Evolutionary conservation across 2,329 filamentous ascomycete species (phyloP).

Genomic region (Volutella citrinella): DNA sequence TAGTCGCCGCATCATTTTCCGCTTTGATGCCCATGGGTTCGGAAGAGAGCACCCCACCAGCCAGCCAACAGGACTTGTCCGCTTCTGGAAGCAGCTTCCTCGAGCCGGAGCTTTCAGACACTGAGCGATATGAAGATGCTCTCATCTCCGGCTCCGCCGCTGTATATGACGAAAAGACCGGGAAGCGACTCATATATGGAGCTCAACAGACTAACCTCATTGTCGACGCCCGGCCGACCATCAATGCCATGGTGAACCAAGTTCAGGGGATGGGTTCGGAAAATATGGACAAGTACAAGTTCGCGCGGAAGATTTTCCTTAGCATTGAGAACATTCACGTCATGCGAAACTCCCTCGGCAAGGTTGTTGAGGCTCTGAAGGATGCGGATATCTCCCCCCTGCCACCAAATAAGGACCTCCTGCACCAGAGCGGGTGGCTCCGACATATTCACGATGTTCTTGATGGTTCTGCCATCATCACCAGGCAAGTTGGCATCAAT

Average conservation of each 20-base stretch:
- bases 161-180: constrained; percentile 56
- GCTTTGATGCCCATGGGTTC: constrained; percentile 31
- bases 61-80: constrained; percentile 50
- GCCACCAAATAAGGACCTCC: constrained; percentile 74
- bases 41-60: constrained; percentile 31
- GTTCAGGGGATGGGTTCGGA: constrained; percentile 90
- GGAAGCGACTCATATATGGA: constrained; percentile 72
- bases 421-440: constrained; percentile 85
- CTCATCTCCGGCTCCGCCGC: constrained; percentile 44
- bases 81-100: constrained; percentile 25
- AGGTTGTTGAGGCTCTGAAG: constrained; percentile 84
- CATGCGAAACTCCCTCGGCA: constrained; percentile 88
- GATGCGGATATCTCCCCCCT: constrained; percentile 85
- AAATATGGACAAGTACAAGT: constrained; percentile 96
- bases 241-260: constrained; percentile 95
- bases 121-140: constrained; percentile 68
- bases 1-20: constrained; percentile 86
- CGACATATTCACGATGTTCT: constrained; percentile 84
- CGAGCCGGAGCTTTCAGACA: constrained; percentile 54
- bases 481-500: constrained; percentile 82
- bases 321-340: constrained; percentile 99
- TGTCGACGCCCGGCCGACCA: constrained; percentile 88
- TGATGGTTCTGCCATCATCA: constrained; percentile 80
- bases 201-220: constrained; percentile 93
- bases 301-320: constrained; percentile 85